phyloP scores from a whole-genome alignment of 108 stramenopile genomes.

The Pinguiococcus pyrenoidosus region DNA sequence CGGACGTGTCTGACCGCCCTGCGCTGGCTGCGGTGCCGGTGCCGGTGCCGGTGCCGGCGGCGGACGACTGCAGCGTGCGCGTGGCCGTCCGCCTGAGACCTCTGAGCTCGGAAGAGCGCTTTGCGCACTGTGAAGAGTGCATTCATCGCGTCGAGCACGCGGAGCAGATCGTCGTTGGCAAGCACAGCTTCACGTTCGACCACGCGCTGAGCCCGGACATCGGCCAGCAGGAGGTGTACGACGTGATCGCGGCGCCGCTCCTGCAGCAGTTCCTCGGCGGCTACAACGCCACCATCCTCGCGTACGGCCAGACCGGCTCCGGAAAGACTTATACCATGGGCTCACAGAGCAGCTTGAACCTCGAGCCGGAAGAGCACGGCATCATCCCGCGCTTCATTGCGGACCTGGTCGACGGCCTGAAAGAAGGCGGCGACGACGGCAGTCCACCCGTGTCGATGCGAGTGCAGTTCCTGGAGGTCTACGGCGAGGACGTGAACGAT shows the following conservation, averaged over 20 bases:
- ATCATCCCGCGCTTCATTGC: conserved; percentile 8
- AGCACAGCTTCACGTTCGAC: conserved; percentile 4
- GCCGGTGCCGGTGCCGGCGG: too few relatives aligned
- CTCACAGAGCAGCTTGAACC: conserved; percentile 1
- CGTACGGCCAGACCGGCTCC: conserved; percentile 20
- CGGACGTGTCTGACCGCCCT: too few relatives aligned
- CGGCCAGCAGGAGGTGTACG: conserved; percentile 12
- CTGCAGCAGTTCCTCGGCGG: conserved; percentile 11
- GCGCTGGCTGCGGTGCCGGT: too few relatives aligned
- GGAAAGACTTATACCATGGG: conserved; percentile 25
- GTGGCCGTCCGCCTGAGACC: conserved; percentile 90
- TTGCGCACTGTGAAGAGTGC: conserved; percentile 7
- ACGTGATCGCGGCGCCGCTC: conserved; percentile 5
- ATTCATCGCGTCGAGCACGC: neutral
- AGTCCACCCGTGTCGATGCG: conserved; percentile 49
- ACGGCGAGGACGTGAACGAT: conserved; percentile 43
- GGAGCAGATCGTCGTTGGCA: neutral
- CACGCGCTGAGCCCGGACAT: conserved; percentile 6
- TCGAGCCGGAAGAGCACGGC: neutral
- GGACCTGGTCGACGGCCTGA: neutral
- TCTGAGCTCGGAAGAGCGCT: conserved; percentile 57
- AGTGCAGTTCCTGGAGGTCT: conserved; percentile 43
- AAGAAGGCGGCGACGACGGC: conserved; percentile 40
- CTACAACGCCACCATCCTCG: conserved; percentile 25
- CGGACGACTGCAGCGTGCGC: conserved; percentile 2